phyloP scores from a whole-genome alignment of 2,329 filamentous ascomycete species.

The Arthrinium puccinioides region DNA sequence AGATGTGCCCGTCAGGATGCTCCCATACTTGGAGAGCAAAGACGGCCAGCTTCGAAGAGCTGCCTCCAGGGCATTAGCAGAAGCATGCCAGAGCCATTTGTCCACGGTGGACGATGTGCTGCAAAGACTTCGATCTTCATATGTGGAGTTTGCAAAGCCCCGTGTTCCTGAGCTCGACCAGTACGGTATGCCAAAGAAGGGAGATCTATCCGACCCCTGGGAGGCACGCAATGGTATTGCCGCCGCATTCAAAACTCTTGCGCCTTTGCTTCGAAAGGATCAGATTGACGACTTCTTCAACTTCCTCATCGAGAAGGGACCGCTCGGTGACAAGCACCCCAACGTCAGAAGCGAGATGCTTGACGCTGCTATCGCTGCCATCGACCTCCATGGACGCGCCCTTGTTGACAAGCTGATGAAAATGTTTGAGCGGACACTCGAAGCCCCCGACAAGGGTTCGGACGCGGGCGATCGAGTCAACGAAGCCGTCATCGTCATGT shows the following conservation, averaged over 20 bases:
- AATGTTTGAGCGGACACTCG: conserved; percentile 82
- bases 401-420: conserved; percentile 88
- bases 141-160: conserved; percentile 74
- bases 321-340: conserved; percentile 74
- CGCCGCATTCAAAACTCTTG: conserved; percentile 76
- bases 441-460: conserved; percentile 73
- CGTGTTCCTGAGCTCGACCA: conserved; percentile 79
- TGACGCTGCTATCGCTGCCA: conserved; percentile 75
- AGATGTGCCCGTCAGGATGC: conserved; percentile 57
- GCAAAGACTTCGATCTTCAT: conserved; percentile 59
- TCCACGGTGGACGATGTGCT: conserved; percentile 56
- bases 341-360: conserved; percentile 85
- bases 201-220: conserved; percentile 84
- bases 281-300: conserved; percentile 72
- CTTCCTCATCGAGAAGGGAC: conserved; percentile 80
- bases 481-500: conserved; percentile 95
- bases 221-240: conserved; percentile 86
- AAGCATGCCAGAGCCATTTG: conserved; percentile 57
- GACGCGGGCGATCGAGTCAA: conserved; percentile 84
- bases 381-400: conserved; percentile 71
- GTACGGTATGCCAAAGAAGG: conserved; percentile 90
- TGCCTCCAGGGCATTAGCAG: conserved; percentile 73
- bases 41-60: conserved; percentile 79
- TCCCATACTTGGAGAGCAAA: conserved; percentile 72
- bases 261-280: conserved; percentile 57